Percentiles rank a stretch among this genome's conserved stretches.
phyloP scores from a whole-genome alignment of 306 rosid species.

The Oemleria cerasiformis region DNA sequence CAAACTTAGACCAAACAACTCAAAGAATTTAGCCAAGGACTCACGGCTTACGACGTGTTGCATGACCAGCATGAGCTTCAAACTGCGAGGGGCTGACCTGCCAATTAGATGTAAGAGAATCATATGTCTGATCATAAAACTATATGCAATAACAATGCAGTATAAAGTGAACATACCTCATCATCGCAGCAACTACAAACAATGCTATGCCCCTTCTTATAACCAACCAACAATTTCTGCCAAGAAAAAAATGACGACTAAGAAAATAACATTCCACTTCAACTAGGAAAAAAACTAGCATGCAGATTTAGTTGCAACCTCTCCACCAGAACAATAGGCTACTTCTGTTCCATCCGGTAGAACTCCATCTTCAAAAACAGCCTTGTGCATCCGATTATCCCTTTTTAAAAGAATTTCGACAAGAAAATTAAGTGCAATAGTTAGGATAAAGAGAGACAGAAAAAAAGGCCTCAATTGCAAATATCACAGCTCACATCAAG shows the following conservation, averaged over 20 bases:
- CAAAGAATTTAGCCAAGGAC: conserved; percentile 32
- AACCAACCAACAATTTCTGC: conserved; percentile 76
- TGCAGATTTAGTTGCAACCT: conserved; percentile 45
- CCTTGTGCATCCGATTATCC: conserved; percentile 83
- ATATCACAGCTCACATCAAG: neutral
- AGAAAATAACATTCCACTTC: conserved; percentile 25
- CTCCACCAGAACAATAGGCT: conserved; percentile 66
- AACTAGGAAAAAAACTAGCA: conserved; percentile 8
- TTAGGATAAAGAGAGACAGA: neutral
- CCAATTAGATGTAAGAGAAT: conserved; percentile 11
- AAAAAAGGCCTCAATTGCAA: neutral
- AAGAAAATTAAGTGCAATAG: neutral
- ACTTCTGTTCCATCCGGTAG: conserved; percentile 86
- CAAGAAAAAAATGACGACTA: conserved; percentile 15
- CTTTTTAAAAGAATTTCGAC: conserved; percentile 32
- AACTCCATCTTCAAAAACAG: conserved; percentile 79
- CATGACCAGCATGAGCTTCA: conserved; percentile 98
- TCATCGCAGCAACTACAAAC: conserved; percentile 70
- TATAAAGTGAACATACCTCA: conserved; percentile 48
- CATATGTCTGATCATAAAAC: conserved; percentile 8
- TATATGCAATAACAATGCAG: conserved; percentile 11
- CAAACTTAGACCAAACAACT: neutral
- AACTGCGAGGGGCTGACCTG: conserved; percentile 92
- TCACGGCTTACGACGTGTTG: conserved; percentile 96
- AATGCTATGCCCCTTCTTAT: conserved; percentile 69